Base-by-base conservation (phyloP, 2,329 filamentous ascomycete genomes). In the Venturia nashicola region DNA sequence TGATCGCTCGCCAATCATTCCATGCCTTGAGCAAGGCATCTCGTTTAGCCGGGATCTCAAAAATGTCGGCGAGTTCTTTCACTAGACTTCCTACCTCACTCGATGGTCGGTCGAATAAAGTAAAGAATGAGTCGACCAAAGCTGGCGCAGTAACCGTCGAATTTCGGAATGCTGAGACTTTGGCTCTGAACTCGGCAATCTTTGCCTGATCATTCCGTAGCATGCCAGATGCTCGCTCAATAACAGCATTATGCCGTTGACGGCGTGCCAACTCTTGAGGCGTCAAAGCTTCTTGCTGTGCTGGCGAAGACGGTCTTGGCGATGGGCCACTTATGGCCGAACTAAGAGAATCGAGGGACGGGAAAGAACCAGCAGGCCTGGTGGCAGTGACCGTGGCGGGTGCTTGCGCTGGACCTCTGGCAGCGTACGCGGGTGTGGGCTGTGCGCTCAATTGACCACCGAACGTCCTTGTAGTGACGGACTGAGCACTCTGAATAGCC, bases 1-100 rank as follows among this genome's bases (percentile, higher is more conserved):
- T 95, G 76, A 96, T 94, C 44, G 91, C 91, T 59, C 90, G 90
- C 90, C 93, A 97, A 75, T 96, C 90, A 69, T 91, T 90, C 91
- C 93, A 97, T 1, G 92, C 90, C 70, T 88, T 88, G 34, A 91
- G 83, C 3, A 99, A 78, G 0, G 79, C 81, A 62, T 88, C 86
- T 1, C 85, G 85, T 72, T 96, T 96, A 20, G 75, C 72, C 61
- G 87, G 82, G 68, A 95, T 88, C 69, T 99, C 93, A 69, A 94
- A 97, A 12, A 99, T 85, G 62, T 97, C 93, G 5, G 93, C 89
- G 3, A 97, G 83, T 72, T 99, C 94, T 66, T 93, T 89, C 67
- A 97, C 83, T 0, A 99, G 82, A 34, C 92, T 97, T 16, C 92
- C 92, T 0, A 99, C 80, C 36, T 95, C 88, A 16, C 85, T 84